phyloP scores from a whole-genome alignment of 129 eudicot genomes.

The Gnaphalium uliginosum region DNA sequence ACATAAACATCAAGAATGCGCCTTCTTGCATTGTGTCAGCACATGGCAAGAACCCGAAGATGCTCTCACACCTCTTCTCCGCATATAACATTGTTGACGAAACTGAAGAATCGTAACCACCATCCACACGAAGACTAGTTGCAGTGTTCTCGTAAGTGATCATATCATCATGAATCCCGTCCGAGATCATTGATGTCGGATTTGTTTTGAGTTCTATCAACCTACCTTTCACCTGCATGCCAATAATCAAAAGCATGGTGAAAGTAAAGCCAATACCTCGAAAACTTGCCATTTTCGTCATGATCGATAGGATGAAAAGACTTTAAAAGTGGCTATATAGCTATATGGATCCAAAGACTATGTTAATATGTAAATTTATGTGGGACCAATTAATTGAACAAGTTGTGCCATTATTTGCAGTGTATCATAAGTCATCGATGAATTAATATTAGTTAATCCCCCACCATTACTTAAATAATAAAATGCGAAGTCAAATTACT shows the following conservation, averaged over 20 bases:
- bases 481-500: too few species aligned
- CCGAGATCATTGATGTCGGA: slow-evolving; percentile 16
- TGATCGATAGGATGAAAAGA: not conserved
- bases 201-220: slow-evolving; percentile 15
- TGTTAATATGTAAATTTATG: not conserved
- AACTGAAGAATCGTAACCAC: not conserved
- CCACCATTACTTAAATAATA: too few species aligned
- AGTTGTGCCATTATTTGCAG: too few species aligned
- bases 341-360: not conserved
- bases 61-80: slow-evolving; percentile 26
- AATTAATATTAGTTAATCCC: too few species aligned
- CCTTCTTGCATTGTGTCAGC: slow-evolving; percentile 29
- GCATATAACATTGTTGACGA: not conserved
- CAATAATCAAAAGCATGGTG: slow-evolving; percentile 15
- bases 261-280: not conserved
- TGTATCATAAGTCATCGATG: too few species aligned
- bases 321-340: not conserved
- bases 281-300: slow-evolving; percentile 5
- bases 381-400: too few species aligned
- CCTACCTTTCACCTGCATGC: slow-evolving; percentile 18
- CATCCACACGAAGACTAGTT: slow-evolving; percentile 3
- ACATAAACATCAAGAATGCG: slow-evolving; percentile 26
- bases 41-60: slow-evolving; percentile 27
- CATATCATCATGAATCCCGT: slow-evolving; percentile 9
- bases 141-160: not conserved